These are phyloP conservation scores for Pelargonium nanum DNA, from an alignment of 345 rosid genomes.

Conservation along the genomic window DNA sequence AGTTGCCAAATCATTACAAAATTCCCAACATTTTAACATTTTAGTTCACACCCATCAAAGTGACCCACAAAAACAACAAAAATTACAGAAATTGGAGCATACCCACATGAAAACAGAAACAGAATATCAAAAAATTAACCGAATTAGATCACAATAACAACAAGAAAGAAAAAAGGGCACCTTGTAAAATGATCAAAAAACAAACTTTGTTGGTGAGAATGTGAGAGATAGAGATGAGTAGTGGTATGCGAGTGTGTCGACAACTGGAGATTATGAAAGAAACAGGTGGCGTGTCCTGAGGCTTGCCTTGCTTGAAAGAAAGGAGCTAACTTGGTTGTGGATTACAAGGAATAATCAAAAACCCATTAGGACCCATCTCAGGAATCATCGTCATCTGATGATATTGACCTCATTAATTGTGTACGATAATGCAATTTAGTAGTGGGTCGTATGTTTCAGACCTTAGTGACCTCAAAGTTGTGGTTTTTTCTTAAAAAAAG, in stretches of 20 bases:
- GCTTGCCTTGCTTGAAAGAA: neutral
- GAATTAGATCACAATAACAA: neutral
- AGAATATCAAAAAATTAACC: too few relatives aligned
- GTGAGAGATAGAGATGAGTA: neutral
- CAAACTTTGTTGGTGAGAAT: too few relatives aligned
- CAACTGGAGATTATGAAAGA: neutral
- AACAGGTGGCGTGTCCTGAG: neutral
- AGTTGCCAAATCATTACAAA: neutral
- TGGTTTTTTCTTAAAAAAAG: too few relatives aligned
- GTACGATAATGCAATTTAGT: too few relatives aligned
- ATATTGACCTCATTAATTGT: too few relatives aligned
- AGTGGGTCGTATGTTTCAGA: too few relatives aligned
- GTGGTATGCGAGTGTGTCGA: neutral
- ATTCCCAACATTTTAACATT: neutral
- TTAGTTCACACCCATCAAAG: neutral
- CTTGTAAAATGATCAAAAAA: neutral
- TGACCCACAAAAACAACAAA: neutral
- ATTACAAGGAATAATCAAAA: too few relatives aligned
- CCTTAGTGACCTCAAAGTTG: too few relatives aligned
- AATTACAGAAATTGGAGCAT: neutral
- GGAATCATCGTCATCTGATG: too few relatives aligned
- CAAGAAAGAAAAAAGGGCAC: neutral
- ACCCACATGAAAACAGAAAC: neutral
- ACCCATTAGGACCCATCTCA: too few relatives aligned
- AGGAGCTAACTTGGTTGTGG: too few relatives aligned